phyloP scores from a whole-genome alignment of 2,329 filamentous ascomycete species.

The Sclerotinia sclerotiorum region DNA sequence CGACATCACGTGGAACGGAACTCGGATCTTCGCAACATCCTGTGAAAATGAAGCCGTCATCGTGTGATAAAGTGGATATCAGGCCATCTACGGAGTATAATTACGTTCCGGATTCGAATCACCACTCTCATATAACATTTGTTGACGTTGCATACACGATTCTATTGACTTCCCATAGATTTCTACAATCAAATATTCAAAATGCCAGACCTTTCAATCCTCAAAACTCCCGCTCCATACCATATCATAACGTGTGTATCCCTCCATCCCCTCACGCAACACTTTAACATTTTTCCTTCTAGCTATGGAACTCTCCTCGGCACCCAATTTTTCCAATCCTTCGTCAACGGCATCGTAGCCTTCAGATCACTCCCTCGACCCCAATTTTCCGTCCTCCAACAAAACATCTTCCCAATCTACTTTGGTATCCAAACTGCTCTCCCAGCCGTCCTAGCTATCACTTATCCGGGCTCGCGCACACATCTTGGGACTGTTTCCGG shows the following conservation, averaged over 20 bases:
- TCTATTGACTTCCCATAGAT: not conserved
- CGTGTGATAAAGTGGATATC: not conserved
- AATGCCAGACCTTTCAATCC: constrained; percentile 42
- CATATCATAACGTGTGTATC: constrained; percentile 67
- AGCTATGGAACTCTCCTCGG: constrained; percentile 89
- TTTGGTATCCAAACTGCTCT: constrained; percentile 79
- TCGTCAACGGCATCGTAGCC: constrained; percentile 71
- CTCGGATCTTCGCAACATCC: not conserved
- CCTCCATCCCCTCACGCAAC: not conserved
- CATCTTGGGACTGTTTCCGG: constrained; percentile 45
- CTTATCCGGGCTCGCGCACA: constrained; percentile 66
- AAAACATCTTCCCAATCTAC: constrained; percentile 81
- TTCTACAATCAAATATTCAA: constrained; percentile 24
- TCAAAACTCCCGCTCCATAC: constrained; percentile 69
- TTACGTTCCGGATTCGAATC: not conserved
- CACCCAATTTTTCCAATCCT: constrained; percentile 84
- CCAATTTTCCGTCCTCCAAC: constrained; percentile 79
- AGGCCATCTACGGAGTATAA: not conserved
- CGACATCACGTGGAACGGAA: constrained; percentile 20
- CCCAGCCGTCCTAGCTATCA: constrained; percentile 72
- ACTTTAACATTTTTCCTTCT: constrained; percentile 41
- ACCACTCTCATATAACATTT: not conserved
- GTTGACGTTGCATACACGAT: not conserved
- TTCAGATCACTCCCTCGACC: constrained; percentile 75
- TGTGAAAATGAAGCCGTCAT: constrained; percentile 13